Conservation (phyloP, 306 rosid species). For the Cucumis melo region DNA sequence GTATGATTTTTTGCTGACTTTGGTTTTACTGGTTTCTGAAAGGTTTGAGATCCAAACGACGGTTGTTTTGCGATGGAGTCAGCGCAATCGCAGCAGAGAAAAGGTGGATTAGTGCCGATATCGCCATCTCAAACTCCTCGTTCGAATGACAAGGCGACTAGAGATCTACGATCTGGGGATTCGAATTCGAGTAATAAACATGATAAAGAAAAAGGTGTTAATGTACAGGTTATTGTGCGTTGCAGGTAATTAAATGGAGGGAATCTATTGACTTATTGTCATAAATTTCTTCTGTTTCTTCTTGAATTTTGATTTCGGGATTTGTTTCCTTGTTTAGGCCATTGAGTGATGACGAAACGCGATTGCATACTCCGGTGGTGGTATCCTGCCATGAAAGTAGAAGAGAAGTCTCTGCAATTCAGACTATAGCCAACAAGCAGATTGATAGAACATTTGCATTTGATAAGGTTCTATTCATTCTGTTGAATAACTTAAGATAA, state of each 20-base stretch:
- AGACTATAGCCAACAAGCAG: conserved; percentile 95
- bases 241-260: conserved; percentile 62
- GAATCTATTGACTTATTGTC: conserved; percentile 7
- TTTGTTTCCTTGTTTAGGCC: conserved; percentile 47
- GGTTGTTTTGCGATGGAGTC: conserved; percentile 41
- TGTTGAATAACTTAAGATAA: neutral
- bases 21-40: neutral
- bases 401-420: conserved; percentile 77
- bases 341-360: conserved; percentile 76
- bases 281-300: conserved; percentile 7
- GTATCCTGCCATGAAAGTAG: conserved; percentile 72
- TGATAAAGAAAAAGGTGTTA: conserved; percentile 93
- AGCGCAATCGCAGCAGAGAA: conserved; percentile 43
- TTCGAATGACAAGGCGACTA: conserved; percentile 58
- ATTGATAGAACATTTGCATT: conserved; percentile 87
- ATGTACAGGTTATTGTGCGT: conserved; percentile 93
- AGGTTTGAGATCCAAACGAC: conserved; percentile 14
- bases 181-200: conserved; percentile 59
- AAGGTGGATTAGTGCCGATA: conserved; percentile 67
- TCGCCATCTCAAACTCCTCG: conserved; percentile 96
- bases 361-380: conserved; percentile 85
- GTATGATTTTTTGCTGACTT: neutral
- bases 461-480: conserved; percentile 55
- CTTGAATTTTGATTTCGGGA: conserved; percentile 3
- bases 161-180: conserved; percentile 98